These are phyloP conservation scores for Triglochin maritima DNA, from an alignment of 106 monocot species.

Conservation along the genomic window DNA sequence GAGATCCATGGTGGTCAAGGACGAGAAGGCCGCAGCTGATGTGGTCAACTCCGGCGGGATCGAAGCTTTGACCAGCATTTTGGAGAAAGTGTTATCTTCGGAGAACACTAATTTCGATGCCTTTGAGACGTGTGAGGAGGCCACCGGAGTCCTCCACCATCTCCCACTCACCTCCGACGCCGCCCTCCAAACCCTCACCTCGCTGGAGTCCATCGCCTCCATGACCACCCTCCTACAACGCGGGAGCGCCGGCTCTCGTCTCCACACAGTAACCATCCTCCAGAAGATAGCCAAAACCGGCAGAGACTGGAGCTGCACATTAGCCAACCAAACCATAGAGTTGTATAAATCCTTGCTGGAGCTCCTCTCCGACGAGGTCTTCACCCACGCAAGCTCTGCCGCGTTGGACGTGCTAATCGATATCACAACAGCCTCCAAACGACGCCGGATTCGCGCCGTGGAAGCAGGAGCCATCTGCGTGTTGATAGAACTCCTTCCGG, in stretches of 20 bases:
- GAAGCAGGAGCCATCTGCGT: slow-evolving; percentile 55
- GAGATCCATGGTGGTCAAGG: slow-evolving; percentile 4
- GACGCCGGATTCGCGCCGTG: slow-evolving; percentile 28
- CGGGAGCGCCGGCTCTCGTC: slow-evolving; percentile 51
- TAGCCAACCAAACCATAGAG: slow-evolving; percentile 18
- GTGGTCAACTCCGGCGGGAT: slow-evolving; percentile 38
- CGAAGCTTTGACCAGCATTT: slow-evolving; percentile 21
- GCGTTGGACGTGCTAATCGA: slow-evolving; percentile 48
- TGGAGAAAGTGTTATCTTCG: slow-evolving; percentile 11
- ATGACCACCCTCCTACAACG: slow-evolving; percentile 46
- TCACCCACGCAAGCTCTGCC: slow-evolving; percentile 34
- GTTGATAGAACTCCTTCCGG: slow-evolving; percentile 56
- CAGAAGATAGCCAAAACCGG: slow-evolving; percentile 23
- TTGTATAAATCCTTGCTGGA: slow-evolving; percentile 51
- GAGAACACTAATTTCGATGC: slow-evolving; percentile 35
- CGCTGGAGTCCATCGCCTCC: slow-evolving; percentile 37
- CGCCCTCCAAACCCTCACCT: slow-evolving; percentile 22
- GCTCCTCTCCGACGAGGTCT: slow-evolving; percentile 58
- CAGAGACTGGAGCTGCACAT: slow-evolving; percentile 9
- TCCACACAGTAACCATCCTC: slow-evolving; percentile 43
- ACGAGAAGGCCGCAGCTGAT: slow-evolving; percentile 1
- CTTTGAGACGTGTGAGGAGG: slow-evolving; percentile 54
- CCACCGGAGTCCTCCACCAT: slow-evolving; percentile 33
- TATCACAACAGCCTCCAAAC: slow-evolving; percentile 27
- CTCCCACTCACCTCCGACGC: slow-evolving; percentile 31